Conservation (phyloP, 768 basidiomycete species). For the Lentinula edodes region DNA sequence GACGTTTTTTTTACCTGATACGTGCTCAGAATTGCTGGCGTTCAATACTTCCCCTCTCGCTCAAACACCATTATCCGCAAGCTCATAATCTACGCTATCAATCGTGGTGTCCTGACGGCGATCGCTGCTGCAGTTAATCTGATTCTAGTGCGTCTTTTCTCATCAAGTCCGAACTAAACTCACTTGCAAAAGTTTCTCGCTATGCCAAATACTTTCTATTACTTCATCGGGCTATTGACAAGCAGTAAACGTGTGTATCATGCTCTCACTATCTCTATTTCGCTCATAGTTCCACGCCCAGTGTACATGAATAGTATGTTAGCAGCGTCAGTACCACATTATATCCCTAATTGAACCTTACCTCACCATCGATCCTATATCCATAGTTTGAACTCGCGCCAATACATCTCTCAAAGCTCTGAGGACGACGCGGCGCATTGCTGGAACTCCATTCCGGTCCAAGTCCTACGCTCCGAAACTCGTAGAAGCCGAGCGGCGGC, state of each 20-base stretch:
- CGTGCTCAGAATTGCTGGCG: not conserved
- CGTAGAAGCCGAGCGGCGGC: not conserved
- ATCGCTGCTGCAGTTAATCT: conserved; percentile 13
- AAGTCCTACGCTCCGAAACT: not conserved
- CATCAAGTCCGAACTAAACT: not conserved
- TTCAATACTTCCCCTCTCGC: conserved; percentile 4
- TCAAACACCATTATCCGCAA: conserved; percentile 16
- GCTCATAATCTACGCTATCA: conserved; percentile 17
- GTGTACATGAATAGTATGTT: conserved; percentile 12
- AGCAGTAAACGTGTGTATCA: conserved; percentile 15
- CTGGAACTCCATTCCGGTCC: not conserved
- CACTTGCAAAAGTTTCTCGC: conserved; percentile 12
- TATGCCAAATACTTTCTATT: conserved; percentile 15
- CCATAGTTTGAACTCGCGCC: not conserved
- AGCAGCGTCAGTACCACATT: not conserved
- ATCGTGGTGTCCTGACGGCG: conserved; percentile 17
- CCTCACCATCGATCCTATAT: no score
- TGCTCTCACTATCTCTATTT: not conserved
- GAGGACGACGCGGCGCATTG: not conserved
- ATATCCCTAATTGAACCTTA: no score
- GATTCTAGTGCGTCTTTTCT: conserved; percentile 11
- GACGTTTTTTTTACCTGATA: not conserved
- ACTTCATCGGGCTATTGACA: conserved; percentile 15
- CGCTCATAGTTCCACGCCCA: not conserved
- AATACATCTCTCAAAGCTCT: not conserved